Evolutionary conservation across 129 eudicot species (phyloP).

Genomic region (Mikania micrantha): DNA sequence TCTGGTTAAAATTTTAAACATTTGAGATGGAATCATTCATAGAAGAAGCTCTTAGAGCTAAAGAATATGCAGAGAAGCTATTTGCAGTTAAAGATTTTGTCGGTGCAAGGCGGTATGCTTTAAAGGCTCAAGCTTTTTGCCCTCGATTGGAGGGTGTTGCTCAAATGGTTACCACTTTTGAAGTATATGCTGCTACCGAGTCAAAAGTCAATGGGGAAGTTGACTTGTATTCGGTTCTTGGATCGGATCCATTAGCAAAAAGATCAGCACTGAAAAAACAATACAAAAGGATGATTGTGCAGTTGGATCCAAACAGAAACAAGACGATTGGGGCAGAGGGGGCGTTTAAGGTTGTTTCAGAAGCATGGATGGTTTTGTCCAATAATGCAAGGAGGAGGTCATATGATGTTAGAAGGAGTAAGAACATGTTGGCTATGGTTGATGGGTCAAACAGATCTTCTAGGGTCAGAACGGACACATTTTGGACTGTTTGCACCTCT

Average conservation of each 20-base stretch:
- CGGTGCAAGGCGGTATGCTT: constrained; percentile 59
- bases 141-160: constrained; percentile 78
- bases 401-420: constrained; percentile 62
- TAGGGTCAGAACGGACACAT: constrained; percentile 51
- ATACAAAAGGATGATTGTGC: constrained; percentile 67
- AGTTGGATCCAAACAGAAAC: constrained; percentile 82
- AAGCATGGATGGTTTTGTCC: constrained; percentile 78
- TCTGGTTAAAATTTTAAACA: constrained; percentile 1
- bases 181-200: constrained; percentile 54
- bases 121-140: constrained; percentile 69
- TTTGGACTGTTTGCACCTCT: constrained; percentile 94
- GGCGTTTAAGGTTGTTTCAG: constrained; percentile 75
- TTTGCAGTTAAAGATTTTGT: constrained; percentile 53
- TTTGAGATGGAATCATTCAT: constrained; percentile 50
- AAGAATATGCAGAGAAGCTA: constrained; percentile 63
- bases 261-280: constrained; percentile 57
- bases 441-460: constrained; percentile 23
- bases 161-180: constrained; percentile 84
- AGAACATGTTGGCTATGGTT: constrained; percentile 26
- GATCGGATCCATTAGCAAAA: constrained; percentile 58
- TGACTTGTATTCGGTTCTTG: constrained; percentile 74
- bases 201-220: constrained; percentile 59
- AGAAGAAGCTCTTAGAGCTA: constrained; percentile 75
- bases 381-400: constrained; percentile 58
- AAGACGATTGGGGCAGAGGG: constrained; percentile 84